Evolutionary conservation across 2,329 filamentous ascomycete species (phyloP).

Genomic region (Hymenotorrendiella dingleyae): DNA sequence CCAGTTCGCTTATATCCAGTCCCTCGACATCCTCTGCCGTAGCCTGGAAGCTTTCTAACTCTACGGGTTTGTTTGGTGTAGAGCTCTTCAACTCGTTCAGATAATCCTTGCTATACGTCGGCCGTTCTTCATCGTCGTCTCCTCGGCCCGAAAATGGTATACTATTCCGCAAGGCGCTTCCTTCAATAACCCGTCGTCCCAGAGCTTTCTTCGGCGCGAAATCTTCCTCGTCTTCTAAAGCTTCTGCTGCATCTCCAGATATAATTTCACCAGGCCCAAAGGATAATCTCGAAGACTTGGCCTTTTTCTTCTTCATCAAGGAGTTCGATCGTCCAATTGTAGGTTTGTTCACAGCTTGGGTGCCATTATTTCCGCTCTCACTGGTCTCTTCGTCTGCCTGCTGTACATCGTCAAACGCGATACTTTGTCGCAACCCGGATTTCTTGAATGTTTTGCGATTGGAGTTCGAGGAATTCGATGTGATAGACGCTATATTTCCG

Average conservation of each 20-base stretch:
- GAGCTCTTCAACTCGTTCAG: slow-evolving; percentile 79
- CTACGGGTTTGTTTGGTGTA: slow-evolving; percentile 75
- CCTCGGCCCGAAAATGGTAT: slow-evolving; percentile 32
- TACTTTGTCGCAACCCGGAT: slow-evolving; percentile 51
- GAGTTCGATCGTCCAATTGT: slow-evolving; percentile 42
- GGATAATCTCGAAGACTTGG: slow-evolving; percentile 59
- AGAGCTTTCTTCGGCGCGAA: slow-evolving; percentile 59
- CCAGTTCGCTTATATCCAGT: slow-evolving; percentile 54
- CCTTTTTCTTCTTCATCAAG: slow-evolving; percentile 60
- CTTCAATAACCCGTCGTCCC: slow-evolving; percentile 59
- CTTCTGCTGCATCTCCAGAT: slow-evolving; percentile 47
- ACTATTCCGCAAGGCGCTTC: slow-evolving; percentile 56
- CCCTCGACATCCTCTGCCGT: slow-evolving; percentile 46
- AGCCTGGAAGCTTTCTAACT: slow-evolving; percentile 42
- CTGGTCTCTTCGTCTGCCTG: slow-evolving; percentile 25
- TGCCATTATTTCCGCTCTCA: slow-evolving; percentile 1
- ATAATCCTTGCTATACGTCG: slow-evolving; percentile 80
- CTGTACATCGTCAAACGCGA: slow-evolving; percentile 37
- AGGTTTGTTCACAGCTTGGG: slow-evolving; percentile 33
- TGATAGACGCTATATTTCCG: slow-evolving; percentile 12
- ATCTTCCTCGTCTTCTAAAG: slow-evolving; percentile 43
- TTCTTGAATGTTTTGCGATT: slow-evolving; percentile 50
- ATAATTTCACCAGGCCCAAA: slow-evolving; percentile 61
- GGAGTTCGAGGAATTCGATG: slow-evolving; percentile 31
- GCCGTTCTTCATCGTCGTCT: slow-evolving; percentile 62